Base-by-base conservation (phyloP, 768 basidiomycete species). In the Gloeopeniophorella convolvens region DNA sequence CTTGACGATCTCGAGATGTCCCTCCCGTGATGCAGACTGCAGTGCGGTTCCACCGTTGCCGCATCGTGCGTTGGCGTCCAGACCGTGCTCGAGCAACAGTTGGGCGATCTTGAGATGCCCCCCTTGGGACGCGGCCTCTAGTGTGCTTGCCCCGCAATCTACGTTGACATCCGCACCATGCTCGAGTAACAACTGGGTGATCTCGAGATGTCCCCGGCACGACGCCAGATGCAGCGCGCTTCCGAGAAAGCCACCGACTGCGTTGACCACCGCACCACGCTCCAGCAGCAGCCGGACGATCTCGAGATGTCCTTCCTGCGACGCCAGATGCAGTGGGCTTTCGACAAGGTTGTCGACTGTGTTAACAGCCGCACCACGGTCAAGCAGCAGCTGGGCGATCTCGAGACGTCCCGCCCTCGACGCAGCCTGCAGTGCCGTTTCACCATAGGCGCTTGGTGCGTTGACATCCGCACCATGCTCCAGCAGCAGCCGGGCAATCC, bases 181-280 rank as follows among this genome's bases (percentile, higher is more conserved):
- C 4, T 37, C 4, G 3, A 51, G 16, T 28, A 51, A 34, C 2
- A 24, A 5, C 7, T 10, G 10, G 4, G 23, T 37, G 5, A 33
- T n/a, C 0, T 44, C 36, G 1, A 39, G 0, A 32, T 45, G 12
- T 32, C 24, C 16, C 12, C 12, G n/a, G 12, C 4, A 8, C 7
- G 39, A 11, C 5, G 42, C 50, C 20, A 24, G 42, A 44, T 45
- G 8, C n/a, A 51, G 15, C n/a, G n/a, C n/a, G n/a, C n/a, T n/a
- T n/a, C n/a, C n/a, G n/a, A n/a, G n/a, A n/a, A n/a, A n/a, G n/a
- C n/a, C n/a, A n/a, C n/a, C n/a, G n/a, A n/a, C n/a, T n/a, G n/a
- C n/a, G n/a, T n/a, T n/a, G n/a, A n/a, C n/a, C n/a, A n/a, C n/a
- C n/a, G n/a, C n/a, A n/a, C n/a, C n/a, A n/a, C n/a, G n/a, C n/a